Percentiles rank a stretch among this genome's conserved stretches.
Conservation (phyloP, 2,329 filamentous ascomycete genomes). For the Aspergillus pseudoterreus region DNA sequence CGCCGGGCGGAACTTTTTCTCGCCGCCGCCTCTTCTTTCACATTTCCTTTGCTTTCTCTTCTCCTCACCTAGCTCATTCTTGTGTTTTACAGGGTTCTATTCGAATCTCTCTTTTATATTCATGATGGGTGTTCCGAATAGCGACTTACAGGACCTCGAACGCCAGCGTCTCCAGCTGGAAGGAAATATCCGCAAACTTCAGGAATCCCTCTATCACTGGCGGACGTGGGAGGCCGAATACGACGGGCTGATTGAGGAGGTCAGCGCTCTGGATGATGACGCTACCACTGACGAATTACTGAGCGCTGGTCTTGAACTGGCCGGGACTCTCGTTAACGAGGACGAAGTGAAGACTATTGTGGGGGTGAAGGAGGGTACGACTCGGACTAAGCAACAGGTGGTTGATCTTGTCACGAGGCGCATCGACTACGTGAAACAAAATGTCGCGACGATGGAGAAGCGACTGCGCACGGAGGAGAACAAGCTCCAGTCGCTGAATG, state of each 20-base stretch:
- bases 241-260: constrained; percentile 79
- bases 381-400: constrained; percentile 60
- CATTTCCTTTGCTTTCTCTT: constrained; percentile 15
- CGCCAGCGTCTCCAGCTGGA: constrained; percentile 72
- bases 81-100: neutral
- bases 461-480: constrained; percentile 64
- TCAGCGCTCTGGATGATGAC: constrained; percentile 54
- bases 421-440: constrained; percentile 85
- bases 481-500: constrained; percentile 62
- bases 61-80: neutral
- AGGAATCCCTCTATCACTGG: constrained; percentile 79
- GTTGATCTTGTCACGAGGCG: constrained; percentile 66
- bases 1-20: constrained; percentile 14
- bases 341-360: constrained; percentile 56
- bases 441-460: constrained; percentile 70
- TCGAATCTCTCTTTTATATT: constrained; percentile 1
- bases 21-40: constrained; percentile 7
- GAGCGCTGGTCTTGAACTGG: constrained; percentile 41
- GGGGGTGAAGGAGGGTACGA: constrained; percentile 39
- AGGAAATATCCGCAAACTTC: constrained; percentile 68
- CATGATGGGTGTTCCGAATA: constrained; percentile 35
- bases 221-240: constrained; percentile 89
- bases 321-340: constrained; percentile 41
- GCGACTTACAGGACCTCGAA: constrained; percentile 66
- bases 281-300: constrained; percentile 54